A percentile compares a stretch with the other conserved stretches of the same genome.
These are phyloP conservation scores for Phanerodontia chrysosporium DNA, from an alignment of 768 basidiomycete species.

Conservation along the genomic window DNA sequence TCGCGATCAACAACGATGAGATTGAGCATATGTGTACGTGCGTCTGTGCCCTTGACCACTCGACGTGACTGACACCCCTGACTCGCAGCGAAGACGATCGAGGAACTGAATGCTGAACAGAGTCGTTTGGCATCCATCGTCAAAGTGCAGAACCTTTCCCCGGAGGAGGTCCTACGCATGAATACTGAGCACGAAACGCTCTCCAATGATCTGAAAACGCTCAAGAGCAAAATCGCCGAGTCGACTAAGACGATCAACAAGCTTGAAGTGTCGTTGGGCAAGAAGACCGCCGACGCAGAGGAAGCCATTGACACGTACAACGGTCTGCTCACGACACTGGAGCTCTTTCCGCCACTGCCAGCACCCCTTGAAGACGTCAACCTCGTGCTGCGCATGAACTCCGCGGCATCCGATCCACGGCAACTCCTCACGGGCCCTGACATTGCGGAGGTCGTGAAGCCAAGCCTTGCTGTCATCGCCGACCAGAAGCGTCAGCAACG, in stretches of 20 bases:
- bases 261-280: constrained; percentile 80
- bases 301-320: constrained; percentile 79
- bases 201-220: constrained; percentile 66
- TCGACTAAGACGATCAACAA: constrained; percentile 69
- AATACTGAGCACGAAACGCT: constrained; percentile 84
- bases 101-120: constrained; percentile 62
- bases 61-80: not conserved
- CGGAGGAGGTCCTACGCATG: constrained; percentile 90
- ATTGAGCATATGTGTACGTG: constrained; percentile 49
- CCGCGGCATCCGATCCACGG: constrained; percentile 66
- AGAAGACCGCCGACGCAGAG: constrained; percentile 77
- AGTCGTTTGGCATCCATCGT: constrained; percentile 61
- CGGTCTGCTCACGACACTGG: constrained; percentile 67
- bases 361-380: constrained; percentile 69
- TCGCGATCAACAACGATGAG: constrained; percentile 65
- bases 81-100: constrained; percentile 17
- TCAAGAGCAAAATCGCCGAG: constrained; percentile 72
- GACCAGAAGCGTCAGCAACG: constrained; percentile 69
- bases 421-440: constrained; percentile 67
- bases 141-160: constrained; percentile 82
- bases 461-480: constrained; percentile 66
- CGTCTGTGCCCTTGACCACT: constrained; percentile 2
- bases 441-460: constrained; percentile 69
- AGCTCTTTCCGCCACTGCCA: constrained; percentile 70
- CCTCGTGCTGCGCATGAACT: constrained; percentile 78